Percentiles rank a stretch among this genome's conserved stretches.
Conservation (phyloP, 352 stramenopile genomes). For the Globisporangium polare region DNA sequence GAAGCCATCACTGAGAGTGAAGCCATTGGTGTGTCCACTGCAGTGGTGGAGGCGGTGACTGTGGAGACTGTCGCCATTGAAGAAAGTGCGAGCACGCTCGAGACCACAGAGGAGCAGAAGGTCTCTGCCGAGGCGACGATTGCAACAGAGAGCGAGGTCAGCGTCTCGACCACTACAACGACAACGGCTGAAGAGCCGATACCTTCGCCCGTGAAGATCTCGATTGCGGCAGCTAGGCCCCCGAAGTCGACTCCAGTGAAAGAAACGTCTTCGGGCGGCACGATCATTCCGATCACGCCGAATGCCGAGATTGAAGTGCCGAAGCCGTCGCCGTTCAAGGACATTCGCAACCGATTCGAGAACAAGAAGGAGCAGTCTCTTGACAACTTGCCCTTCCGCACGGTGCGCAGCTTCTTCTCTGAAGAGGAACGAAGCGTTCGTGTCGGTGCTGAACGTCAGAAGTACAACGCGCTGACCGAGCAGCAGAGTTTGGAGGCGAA, state of each 20-base stretch:
- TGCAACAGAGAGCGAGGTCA: neutral
- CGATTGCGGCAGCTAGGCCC: neutral
- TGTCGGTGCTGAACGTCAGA: slow-evolving; percentile 45
- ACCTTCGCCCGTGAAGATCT: slow-evolving; percentile 7
- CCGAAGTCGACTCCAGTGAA: slow-evolving; percentile 2
- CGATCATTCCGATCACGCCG: slow-evolving; percentile 4
- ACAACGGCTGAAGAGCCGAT: neutral
- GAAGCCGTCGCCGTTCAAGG: slow-evolving; percentile 26
- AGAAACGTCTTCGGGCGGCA: neutral
- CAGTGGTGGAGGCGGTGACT: neutral
- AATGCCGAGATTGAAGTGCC: slow-evolving; percentile 28
- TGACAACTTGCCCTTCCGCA: slow-evolving; percentile 47
- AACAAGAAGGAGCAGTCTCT: slow-evolving; percentile 44
- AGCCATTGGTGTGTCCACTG: neutral
- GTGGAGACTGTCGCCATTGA: neutral
- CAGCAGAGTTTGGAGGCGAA: slow-evolving; percentile 32
- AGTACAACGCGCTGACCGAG: slow-evolving; percentile 46
- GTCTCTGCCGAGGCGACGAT: no score
- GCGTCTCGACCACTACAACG: neutral
- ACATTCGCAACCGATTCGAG: slow-evolving; percentile 52
- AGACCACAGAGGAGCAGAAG: neutral
- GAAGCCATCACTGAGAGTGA: neutral
- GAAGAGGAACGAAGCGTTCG: slow-evolving; percentile 39
- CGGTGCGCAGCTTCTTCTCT: slow-evolving; percentile 52
- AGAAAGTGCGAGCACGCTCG: neutral